phyloP scores from a whole-genome alignment of 257 asterid species.

The Forsythia suspensa region DNA sequence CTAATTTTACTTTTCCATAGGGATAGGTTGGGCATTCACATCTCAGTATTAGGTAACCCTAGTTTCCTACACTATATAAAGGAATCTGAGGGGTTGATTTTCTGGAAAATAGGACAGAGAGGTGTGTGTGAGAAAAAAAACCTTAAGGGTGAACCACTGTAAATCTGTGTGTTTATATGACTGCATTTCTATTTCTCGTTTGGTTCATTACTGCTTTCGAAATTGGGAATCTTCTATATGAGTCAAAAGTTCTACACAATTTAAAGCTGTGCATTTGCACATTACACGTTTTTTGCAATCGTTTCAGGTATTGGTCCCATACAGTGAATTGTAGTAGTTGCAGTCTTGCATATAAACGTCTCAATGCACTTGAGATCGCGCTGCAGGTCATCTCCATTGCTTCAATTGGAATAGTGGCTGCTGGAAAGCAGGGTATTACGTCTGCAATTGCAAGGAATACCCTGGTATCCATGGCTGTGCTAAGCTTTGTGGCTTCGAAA shows the following conservation, averaged over 20 bases:
- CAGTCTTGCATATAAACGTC: constrained; percentile 57
- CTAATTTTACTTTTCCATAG: neutral
- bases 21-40: neutral
- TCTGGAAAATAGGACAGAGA: neutral
- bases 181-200: too few species aligned
- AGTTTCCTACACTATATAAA: neutral
- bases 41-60: neutral
- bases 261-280: neutral
- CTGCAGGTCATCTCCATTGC: constrained; percentile 58
- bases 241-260: too few species aligned
- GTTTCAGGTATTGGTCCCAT: constrained; percentile 81
- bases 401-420: constrained; percentile 60
- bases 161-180: neutral
- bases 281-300: neutral
- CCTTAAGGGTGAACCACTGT: neutral
- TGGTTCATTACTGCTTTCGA: neutral
- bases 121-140: neutral
- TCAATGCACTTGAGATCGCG: constrained; percentile 48
- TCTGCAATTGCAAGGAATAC: constrained; percentile 46
- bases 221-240: too few species aligned
- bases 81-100: too few species aligned
- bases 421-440: constrained; percentile 52
- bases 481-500: constrained; percentile 74
- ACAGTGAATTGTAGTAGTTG: constrained; percentile 78
- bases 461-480: constrained; percentile 49